Conservation (phyloP, 208 protist species). For the Wallacemonas sp. region DNA sequence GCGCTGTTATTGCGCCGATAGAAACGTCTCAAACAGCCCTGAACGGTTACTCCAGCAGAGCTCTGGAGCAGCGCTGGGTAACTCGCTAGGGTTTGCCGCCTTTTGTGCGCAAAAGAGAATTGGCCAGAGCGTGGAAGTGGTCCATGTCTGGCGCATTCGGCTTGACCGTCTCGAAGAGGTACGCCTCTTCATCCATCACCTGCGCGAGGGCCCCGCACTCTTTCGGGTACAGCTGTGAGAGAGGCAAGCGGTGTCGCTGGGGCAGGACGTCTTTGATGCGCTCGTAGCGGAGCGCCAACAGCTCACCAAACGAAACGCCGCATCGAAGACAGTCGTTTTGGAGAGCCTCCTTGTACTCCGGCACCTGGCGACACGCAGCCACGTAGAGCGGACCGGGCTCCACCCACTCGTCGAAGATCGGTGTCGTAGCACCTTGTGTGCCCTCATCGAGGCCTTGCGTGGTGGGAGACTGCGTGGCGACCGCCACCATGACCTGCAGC, state of each 20-base stretch:
- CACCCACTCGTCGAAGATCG: constrained; percentile 46
- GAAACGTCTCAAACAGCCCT: no score
- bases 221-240: constrained; percentile 55
- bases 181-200: constrained; percentile 79
- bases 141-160: background rate
- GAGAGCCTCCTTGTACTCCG: constrained; percentile 37
- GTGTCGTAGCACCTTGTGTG: background rate
- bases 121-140: background rate
- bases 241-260: constrained; percentile 40
- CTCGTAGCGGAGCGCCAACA: constrained; percentile 62
- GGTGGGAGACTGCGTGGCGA: constrained; percentile 21
- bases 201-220: constrained; percentile 70
- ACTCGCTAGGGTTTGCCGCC: no score
- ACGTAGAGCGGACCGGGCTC: constrained; percentile 71
- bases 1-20: no score
- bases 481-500: constrained; percentile 74
- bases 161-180: constrained; percentile 48
- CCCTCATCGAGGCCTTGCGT: background rate
- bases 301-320: constrained; percentile 35
- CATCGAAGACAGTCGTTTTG: constrained; percentile 65
- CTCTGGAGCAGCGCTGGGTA: no score
- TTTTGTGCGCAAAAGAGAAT: background rate
- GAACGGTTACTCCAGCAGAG: no score
- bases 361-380: constrained; percentile 44
- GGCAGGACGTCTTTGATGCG: constrained; percentile 51